These are phyloP conservation scores for Aspergillus fructus DNA, from an alignment of 2,329 filamentous ascomycete genomes.

Conservation along the genomic window DNA sequence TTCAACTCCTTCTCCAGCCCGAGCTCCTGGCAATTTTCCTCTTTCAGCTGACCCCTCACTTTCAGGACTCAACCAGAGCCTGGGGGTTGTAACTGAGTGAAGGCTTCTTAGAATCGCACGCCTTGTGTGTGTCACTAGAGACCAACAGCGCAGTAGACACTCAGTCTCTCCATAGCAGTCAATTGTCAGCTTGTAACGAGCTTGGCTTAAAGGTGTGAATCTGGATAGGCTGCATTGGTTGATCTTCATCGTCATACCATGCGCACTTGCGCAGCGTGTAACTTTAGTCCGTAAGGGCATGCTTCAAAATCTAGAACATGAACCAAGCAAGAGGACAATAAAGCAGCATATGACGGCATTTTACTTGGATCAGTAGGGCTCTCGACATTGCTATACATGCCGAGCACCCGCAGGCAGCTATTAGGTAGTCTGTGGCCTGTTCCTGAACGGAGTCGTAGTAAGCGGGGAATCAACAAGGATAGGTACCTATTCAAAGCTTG, in stretches of 20 bases:
- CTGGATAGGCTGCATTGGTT: too few species aligned
- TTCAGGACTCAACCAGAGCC: not conserved
- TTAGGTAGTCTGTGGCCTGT: not conserved
- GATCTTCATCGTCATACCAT: not conserved
- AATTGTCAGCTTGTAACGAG: not conserved
- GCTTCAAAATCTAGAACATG: not conserved
- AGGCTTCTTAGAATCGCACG: not conserved
- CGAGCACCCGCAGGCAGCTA: not conserved
- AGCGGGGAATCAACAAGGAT: not conserved
- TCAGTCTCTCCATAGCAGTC: not conserved
- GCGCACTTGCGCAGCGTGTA: not conserved
- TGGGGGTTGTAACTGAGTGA: not conserved
- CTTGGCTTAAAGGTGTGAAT: not conserved
- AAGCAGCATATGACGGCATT: not conserved
- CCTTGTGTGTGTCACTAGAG: too few species aligned
- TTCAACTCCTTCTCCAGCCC: not conserved
- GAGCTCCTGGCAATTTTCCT: not conserved
- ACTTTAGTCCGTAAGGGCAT: not conserved
- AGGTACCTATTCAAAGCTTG: not conserved
- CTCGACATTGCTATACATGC: not conserved
- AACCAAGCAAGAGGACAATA: not conserved
- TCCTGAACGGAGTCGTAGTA: not conserved
- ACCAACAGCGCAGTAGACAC: not conserved
- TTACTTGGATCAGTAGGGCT: not conserved
- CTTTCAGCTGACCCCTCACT: not conserved